Evolutionary conservation across 2,329 filamentous ascomycete genomes (phyloP).

Genomic region (Ciborinia camelliae): DNA sequence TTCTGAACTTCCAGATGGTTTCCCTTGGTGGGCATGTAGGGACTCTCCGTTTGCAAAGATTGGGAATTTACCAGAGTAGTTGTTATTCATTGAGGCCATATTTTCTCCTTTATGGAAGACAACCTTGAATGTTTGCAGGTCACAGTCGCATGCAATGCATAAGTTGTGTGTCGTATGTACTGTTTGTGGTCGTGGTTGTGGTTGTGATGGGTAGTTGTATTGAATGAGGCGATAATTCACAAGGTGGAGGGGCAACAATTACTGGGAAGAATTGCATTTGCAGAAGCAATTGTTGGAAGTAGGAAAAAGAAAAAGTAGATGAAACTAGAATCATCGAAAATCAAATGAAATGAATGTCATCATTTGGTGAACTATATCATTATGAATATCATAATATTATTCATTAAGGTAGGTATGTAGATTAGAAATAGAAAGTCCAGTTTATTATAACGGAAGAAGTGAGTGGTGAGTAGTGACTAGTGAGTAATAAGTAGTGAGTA

Average conservation of each 20-base stretch:
- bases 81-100: conserved; percentile 39
- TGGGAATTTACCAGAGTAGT: conserved; percentile 36
- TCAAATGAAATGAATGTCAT: background rate
- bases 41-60: conserved; percentile 18
- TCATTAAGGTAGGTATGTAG: no score
- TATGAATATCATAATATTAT: no score
- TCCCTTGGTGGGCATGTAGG: conserved; percentile 18
- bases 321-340: background rate
- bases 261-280: conserved; percentile 5
- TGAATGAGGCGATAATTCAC: conserved; percentile 20
- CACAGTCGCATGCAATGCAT: conserved; percentile 36
- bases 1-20: conserved; percentile 23
- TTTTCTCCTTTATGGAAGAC: conserved; percentile 16
- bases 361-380: background rate
- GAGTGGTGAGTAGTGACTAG: no score
- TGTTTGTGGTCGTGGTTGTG: conserved; percentile 16
- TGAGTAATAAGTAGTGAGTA: no score
- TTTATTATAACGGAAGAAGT: no score
- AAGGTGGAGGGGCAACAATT: conserved; percentile 18
- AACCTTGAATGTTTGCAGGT: conserved; percentile 16
- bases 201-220: background rate
- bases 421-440: no score
- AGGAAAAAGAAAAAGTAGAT: conserved; percentile 1
- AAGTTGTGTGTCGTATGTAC: conserved; percentile 23
- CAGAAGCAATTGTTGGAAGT: background rate